Evolutionary conservation across 2,329 filamentous ascomycete species (phyloP), one percentile per base, ranked within the genome.

Genomic region (Zarea fungicola): DNA sequence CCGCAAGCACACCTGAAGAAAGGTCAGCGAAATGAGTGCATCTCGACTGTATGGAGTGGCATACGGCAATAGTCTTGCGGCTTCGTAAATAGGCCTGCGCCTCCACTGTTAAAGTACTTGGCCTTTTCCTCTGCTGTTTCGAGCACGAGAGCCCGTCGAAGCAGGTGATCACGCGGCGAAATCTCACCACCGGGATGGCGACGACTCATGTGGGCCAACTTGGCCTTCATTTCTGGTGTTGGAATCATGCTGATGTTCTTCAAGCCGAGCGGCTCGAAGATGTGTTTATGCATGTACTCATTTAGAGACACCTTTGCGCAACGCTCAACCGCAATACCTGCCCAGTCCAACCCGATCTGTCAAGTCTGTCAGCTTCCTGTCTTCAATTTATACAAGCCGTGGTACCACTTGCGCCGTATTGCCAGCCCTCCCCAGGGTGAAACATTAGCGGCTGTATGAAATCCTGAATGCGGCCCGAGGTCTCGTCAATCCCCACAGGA

Each of bases 361-460:
- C 10, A 11, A 3, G 6, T 3, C 13, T 39, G 25, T 53, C 29
- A 49, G 35, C 39, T 10, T 16, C 22, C 7, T 11, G 16, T 22
- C 26, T 5, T 4, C 21, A 25, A 10, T 9, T 3, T 18, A 19
- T 10, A 36, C 4, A 5, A 9, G 16, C 5, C 11, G 2, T 2
- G 18, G n/a, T 1, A 4, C 22, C 48, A 64, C 69, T 66, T 62
- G 78, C 74, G 1, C 77, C 76, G 19, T 86, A 85, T 49, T 79
- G 72, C 77, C 80, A 87, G 3, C 67, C 68, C 21, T 75, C 72
- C 0, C 83, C 83, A 0, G 84, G 83, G 54, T 87, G 80, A 54
- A 83, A 80, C 1, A 85, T 60, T 14, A 87, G 62, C 1, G 82
- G 78, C 49, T 65, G 59, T 29, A 73, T 57, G 36, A 84, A 66